A percentile compares a stretch with the other conserved stretches of the same genome.
phyloP scores from a whole-genome alignment of 306 rosid genomes.

The Gastrolobium bilobum region DNA sequence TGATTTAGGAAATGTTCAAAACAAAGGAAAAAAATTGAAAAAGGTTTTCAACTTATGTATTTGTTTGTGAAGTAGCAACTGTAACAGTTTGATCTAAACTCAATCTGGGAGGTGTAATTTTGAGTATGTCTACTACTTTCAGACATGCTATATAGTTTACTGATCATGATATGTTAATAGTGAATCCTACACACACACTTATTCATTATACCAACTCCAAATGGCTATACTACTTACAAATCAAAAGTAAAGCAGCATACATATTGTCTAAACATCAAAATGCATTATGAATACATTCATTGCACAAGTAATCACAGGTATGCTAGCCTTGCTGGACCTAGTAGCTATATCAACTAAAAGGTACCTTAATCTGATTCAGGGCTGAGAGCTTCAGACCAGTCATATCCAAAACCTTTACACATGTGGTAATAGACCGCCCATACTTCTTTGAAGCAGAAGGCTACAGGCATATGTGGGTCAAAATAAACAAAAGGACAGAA shows the following conservation, averaged over 20 bases:
- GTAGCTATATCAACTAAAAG: slow-evolving; percentile 25
- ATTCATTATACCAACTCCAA: slow-evolving; percentile 17
- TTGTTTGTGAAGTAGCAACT: not conserved
- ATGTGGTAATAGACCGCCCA: slow-evolving; percentile 77
- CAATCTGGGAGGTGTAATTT: not conserved
- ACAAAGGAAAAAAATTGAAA: not conserved
- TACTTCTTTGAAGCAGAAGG: slow-evolving; percentile 89
- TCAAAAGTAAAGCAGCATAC: not conserved
- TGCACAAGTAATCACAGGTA: slow-evolving; percentile 3
- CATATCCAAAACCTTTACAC: slow-evolving; percentile 96
- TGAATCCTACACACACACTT: not conserved
- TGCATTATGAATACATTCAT: slow-evolving; percentile 3
- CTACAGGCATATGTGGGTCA: slow-evolving; percentile 59
- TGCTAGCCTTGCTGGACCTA: slow-evolving; percentile 2
- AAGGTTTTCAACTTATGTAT: slow-evolving; percentile 7
- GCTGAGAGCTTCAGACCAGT: slow-evolving; percentile 95
- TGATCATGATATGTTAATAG: not conserved
- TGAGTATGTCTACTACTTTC: slow-evolving; percentile 17
- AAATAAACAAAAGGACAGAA: slow-evolving; percentile 39
- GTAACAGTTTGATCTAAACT: slow-evolving; percentile 7
- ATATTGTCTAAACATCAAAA: slow-evolving; percentile 24
- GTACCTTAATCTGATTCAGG: slow-evolving; percentile 88
- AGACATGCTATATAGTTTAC: slow-evolving; percentile 5
- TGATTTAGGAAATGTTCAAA: slow-evolving; percentile 11
- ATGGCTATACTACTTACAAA: not conserved